Conservation (phyloP, 2,329 filamentous ascomycete species). For the Fusarium sp. region DNA sequence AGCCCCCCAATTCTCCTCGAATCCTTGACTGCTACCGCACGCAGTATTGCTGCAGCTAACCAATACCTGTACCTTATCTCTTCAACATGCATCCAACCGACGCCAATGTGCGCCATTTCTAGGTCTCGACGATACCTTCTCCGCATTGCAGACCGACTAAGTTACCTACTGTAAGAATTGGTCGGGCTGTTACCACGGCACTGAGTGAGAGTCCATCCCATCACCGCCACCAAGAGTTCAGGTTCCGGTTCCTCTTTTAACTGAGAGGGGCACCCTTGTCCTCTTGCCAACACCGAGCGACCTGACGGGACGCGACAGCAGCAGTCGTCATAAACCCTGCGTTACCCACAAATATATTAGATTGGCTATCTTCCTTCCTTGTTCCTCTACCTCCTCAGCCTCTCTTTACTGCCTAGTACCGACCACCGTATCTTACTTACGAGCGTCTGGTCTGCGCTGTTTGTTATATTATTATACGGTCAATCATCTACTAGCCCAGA, state of each 20-base stretch:
- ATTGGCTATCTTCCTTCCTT: conserved; percentile 35
- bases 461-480: conserved; percentile 31
- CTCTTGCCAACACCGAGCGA: not conserved
- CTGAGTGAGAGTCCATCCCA: not conserved
- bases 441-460: not conserved
- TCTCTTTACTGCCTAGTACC: not conserved
- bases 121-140: not conserved
- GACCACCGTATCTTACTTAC: conserved; percentile 26
- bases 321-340: conserved; percentile 40
- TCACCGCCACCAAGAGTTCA: conserved; percentile 8
- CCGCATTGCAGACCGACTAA: conserved; percentile 10
- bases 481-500: conserved; percentile 19
- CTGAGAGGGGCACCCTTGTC: conserved; percentile 12
- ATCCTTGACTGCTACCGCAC: conserved; percentile 25
- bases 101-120: conserved; percentile 29
- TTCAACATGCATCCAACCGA: conserved; percentile 13
- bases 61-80: conserved; percentile 23
- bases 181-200: conserved; percentile 16
- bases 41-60: conserved; percentile 20
- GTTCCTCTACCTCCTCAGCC: not conserved
- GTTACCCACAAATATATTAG: conserved; percentile 39
- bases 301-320: conserved; percentile 29
- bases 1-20: conserved; percentile 15
- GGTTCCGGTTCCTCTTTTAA: not conserved
- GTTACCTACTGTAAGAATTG: not conserved